A percentile compares a stretch with the other conserved stretches of the same genome.
Evolutionary conservation across 306 rosid genomes (phyloP).

Genomic region (Glycine soja): DNA sequence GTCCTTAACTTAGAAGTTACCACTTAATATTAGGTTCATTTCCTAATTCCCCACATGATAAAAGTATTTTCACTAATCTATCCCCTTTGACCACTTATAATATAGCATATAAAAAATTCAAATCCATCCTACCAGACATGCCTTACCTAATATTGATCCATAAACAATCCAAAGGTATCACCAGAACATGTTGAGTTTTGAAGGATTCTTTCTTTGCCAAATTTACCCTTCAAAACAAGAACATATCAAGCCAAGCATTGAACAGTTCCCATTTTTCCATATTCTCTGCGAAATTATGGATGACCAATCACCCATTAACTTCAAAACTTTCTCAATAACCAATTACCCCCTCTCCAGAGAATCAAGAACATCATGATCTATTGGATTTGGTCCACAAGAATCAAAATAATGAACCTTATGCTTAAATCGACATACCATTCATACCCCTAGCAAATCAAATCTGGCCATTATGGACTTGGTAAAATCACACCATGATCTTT

Average conservation of each 20-base stretch:
- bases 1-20: constrained; percentile 25
- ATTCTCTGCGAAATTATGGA: constrained; percentile 33
- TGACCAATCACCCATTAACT: constrained; percentile 13
- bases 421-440: constrained; percentile 26
- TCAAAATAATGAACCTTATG: constrained; percentile 32
- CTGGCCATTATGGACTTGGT: constrained; percentile 12
- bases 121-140: constrained; percentile 52
- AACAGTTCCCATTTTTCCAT: constrained; percentile 12
- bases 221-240: constrained; percentile 38
- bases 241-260: constrained; percentile 5
- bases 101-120: neutral
- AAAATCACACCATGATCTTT: constrained; percentile 41
- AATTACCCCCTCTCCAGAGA: neutral
- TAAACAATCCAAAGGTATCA: constrained; percentile 39
- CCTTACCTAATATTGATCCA: constrained; percentile 49
- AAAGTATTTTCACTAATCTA: constrained; percentile 24
- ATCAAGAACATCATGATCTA: constrained; percentile 8
- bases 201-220: constrained; percentile 41
- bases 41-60: constrained; percentile 29
- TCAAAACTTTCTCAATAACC: constrained; percentile 7
- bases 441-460: constrained; percentile 43
- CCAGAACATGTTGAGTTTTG: constrained; percentile 55
- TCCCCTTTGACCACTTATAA: constrained; percentile 39
- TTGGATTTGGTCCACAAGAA: constrained; percentile 31
- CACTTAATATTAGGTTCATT: constrained; percentile 32